A percentile compares a stretch with the other conserved stretches of the same genome.
Evolutionary conservation across 1,284 basidiomycete genomes (phyloP).

Genomic region (Phylloboletellus chloephorus): DNA sequence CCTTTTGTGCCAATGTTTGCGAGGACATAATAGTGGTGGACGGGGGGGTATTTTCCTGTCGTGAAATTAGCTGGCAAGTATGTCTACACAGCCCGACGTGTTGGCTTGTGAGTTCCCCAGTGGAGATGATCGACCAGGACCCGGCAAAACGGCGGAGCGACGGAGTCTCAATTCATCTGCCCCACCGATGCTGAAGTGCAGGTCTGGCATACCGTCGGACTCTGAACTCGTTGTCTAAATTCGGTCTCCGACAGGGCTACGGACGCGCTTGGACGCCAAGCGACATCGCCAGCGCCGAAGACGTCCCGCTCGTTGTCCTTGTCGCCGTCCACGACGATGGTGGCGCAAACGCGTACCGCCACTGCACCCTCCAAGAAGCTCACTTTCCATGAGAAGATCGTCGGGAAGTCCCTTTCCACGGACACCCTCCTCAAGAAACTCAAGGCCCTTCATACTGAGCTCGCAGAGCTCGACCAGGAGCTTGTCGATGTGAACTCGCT

Average conservation of each 20-base stretch:
- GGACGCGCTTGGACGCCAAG: constrained; percentile 2
- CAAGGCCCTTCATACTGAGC: constrained; percentile 75
- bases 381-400: constrained; percentile 73
- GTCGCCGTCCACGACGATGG: constrained; percentile 42
- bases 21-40: no score
- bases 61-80: no score
- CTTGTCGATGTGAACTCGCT: constrained; percentile 72
- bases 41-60: constrained; percentile 1
- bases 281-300: not conserved
- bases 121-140: no score
- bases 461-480: constrained; percentile 87
- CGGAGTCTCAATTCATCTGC: constrained; percentile 2
- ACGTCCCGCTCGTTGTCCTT: not conserved
- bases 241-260: constrained; percentile 1
- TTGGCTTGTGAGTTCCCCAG: no score
- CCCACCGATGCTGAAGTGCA: not conserved
- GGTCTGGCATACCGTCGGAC: constrained; percentile 7
- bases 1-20: constrained; percentile 67
- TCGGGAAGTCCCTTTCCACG: constrained; percentile 63
- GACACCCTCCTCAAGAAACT: constrained; percentile 82
- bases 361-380: constrained; percentile 55
- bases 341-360: constrained; percentile 63
- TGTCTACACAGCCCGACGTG: no score
- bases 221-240: constrained; percentile 1
- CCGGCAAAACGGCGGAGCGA: not conserved